Conservation (phyloP, 352 stramenopile genomes). For the Globisporangium nodosum region DNA sequence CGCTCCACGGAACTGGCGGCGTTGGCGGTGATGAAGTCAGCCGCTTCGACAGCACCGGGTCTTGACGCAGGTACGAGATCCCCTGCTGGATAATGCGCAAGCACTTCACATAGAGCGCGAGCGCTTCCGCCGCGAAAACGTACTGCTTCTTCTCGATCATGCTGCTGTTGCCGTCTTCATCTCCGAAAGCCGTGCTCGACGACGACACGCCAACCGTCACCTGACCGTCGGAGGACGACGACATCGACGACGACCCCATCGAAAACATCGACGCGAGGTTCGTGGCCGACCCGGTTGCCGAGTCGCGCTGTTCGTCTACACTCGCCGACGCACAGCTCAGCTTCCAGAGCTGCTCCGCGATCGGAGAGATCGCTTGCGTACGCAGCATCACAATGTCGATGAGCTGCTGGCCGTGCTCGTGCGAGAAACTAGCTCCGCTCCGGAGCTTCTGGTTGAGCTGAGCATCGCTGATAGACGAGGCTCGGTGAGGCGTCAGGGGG, state of each 20-base stretch:
- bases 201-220: slow-evolving; percentile 21
- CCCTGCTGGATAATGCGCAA: slow-evolving; percentile 59
- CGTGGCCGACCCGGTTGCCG: slow-evolving; percentile 17
- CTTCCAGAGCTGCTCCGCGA: slow-evolving; percentile 61
- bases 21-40: slow-evolving; percentile 14
- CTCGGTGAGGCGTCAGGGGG: background rate
- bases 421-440: slow-evolving; percentile 19
- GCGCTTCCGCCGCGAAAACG: slow-evolving; percentile 47
- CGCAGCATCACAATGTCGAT: slow-evolving; percentile 60
- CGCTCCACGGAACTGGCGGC: slow-evolving; percentile 27
- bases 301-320: slow-evolving; percentile 11
- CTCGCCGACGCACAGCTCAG: slow-evolving; percentile 18
- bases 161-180: slow-evolving; percentile 21
- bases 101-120: slow-evolving; percentile 69
- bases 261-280: slow-evolving; percentile 59
- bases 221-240: slow-evolving; percentile 31
- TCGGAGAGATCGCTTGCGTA: slow-evolving; percentile 54
- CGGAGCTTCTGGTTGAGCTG: background rate
- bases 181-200: slow-evolving; percentile 25
- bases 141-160: slow-evolving; percentile 46
- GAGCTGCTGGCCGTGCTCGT: slow-evolving; percentile 48
- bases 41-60: slow-evolving; percentile 22
- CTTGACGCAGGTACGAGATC: slow-evolving; percentile 55
- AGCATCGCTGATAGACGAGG: background rate
- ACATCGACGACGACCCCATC: slow-evolving; percentile 47